Evolutionary conservation across 176 grass and related monocot genomes (phyloP).

Genomic region (Triticum timopheevii): DNA sequence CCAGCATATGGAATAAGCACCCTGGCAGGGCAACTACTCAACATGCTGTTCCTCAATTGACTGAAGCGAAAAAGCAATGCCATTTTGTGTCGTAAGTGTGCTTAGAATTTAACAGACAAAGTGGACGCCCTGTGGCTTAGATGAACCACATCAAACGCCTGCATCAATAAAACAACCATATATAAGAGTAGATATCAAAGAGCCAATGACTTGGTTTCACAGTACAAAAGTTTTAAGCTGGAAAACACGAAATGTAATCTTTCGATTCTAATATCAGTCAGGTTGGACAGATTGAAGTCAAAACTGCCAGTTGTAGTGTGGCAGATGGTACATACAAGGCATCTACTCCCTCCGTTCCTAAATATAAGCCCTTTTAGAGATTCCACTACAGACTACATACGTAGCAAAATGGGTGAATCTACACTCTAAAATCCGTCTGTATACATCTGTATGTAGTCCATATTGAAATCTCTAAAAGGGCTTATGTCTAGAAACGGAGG

Average conservation of each 20-base stretch:
- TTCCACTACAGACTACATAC: too few species aligned
- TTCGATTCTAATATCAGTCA: background rate
- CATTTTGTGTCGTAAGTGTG: constrained; percentile 37
- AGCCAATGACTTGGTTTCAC: background rate
- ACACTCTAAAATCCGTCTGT: too few species aligned
- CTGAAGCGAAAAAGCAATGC: constrained; percentile 40
- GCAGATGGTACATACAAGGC: background rate
- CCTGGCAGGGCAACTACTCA: constrained; percentile 19
- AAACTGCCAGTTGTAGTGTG: background rate
- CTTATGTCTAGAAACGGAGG: too few species aligned
- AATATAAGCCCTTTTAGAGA: too few species aligned
- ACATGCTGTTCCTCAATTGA: constrained; percentile 47
- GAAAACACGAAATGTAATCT: background rate
- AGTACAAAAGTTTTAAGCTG: background rate
- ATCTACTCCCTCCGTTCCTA: background rate
- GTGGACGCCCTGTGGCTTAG: background rate
- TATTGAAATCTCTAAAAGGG: too few species aligned
- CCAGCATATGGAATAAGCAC: constrained; percentile 27
- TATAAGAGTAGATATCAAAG: background rate
- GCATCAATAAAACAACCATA: background rate
- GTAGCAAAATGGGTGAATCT: too few species aligned
- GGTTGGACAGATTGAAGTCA: background rate
- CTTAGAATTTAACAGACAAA: constrained; percentile 20
- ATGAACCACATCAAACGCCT: background rate
- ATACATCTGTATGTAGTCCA: too few species aligned